Evolutionary conservation across 225 moss, liverwort and hornwort species (phyloP).

Genomic region (Polytrichum commune): DNA sequence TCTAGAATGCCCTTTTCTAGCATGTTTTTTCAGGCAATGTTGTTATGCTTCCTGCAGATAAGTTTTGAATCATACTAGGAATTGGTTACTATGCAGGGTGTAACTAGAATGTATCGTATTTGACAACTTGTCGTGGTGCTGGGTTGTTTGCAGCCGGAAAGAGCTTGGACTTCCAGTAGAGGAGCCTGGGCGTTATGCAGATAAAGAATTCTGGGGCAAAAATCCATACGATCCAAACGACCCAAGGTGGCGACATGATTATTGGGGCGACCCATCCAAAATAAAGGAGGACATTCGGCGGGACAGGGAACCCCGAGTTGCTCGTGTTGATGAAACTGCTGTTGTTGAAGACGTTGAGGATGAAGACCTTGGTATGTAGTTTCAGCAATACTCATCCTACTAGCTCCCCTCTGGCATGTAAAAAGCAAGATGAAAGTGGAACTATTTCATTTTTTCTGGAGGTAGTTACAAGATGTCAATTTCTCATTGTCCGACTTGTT

Average conservation of each 20-base stretch:
- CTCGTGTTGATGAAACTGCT: constrained; percentile 42
- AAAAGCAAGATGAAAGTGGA: no score
- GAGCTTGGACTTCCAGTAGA: constrained; percentile 81
- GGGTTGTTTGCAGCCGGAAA: constrained; percentile 58
- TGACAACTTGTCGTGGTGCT: constrained; percentile 1
- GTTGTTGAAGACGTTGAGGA: constrained; percentile 60
- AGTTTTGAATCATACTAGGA: no score
- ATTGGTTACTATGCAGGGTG: no score
- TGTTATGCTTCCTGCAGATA: constrained; percentile 1
- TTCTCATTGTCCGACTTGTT: no score
- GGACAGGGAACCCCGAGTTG: constrained; percentile 70
- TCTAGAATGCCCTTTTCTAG: not conserved
- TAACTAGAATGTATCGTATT: no score
- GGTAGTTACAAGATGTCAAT: no score
- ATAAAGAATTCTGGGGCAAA: constrained; percentile 79
- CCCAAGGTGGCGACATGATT: constrained; percentile 87
- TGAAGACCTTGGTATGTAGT: constrained; percentile 23
- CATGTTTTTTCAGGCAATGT: not conserved
- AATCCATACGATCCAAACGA: constrained; percentile 92
- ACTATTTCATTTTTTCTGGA: no score
- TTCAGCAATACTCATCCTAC: not conserved
- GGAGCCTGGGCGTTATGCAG: constrained; percentile 93
- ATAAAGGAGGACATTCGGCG: constrained; percentile 76
- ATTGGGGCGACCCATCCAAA: constrained; percentile 84
- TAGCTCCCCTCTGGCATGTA: no score